phyloP scores from a whole-genome alignment of 257 asterid species.

The Verbascum thapsus region DNA sequence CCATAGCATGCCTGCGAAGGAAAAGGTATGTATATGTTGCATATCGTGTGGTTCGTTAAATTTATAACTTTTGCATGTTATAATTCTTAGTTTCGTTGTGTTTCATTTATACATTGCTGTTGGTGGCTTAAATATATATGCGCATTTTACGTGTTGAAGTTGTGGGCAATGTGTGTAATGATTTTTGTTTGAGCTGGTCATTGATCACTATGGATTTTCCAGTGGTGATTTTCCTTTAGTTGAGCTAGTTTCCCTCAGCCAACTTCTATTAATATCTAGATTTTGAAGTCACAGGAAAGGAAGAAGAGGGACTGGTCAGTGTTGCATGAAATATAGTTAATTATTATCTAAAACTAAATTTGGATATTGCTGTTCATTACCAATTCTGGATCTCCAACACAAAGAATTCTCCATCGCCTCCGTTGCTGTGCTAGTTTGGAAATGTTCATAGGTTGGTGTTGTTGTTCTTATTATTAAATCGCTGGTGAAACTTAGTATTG shows the following conservation, averaged over 20 bases:
- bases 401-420: not conserved
- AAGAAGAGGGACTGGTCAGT: not conserved
- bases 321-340: conserved; percentile 15
- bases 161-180: not conserved
- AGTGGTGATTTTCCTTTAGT: not conserved
- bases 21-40: conserved; percentile 58
- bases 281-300: not conserved
- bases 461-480: conserved; percentile 1
- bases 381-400: not conserved
- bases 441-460: conserved; percentile 23
- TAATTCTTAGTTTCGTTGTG: conserved; percentile 13
- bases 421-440: not conserved
- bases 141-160: not conserved
- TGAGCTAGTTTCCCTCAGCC: conserved; percentile 21
- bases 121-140: conserved; percentile 3
- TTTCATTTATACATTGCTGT: conserved; percentile 14
- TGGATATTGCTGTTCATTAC: conserved; percentile 11
- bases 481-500: not conserved
- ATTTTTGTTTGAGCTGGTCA: not conserved
- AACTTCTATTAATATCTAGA: not conserved
- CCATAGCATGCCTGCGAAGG: conserved; percentile 38
- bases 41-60: conserved; percentile 11
- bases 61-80: conserved; percentile 25
- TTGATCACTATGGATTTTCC: conserved; percentile 3
- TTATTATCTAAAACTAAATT: conserved; percentile 11